Evolutionary conservation across 2,329 filamentous ascomycete species (phyloP).

Genomic region (Trichoderma endophyticum): DNA sequence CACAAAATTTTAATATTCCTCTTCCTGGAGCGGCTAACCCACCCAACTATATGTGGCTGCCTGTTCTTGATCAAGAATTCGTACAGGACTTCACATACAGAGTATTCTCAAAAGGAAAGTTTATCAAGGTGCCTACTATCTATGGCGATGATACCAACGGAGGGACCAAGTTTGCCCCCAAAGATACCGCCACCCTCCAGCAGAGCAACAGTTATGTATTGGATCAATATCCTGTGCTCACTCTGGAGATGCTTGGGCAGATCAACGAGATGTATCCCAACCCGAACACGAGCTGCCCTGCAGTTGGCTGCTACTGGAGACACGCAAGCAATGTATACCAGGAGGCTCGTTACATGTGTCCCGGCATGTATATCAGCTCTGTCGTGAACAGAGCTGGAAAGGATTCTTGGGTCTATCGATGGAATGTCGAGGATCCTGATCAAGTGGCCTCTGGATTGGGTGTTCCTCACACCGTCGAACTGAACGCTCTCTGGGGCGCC

Average conservation of each 20-base stretch:
- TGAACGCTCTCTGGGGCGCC: conserved; percentile 65
- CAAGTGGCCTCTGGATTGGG: conserved; percentile 55
- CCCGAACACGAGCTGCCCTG: conserved; percentile 32
- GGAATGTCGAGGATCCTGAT: conserved; percentile 60
- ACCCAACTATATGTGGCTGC: conserved; percentile 53
- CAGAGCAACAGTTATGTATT: conserved; percentile 35
- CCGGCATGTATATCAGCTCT: conserved; percentile 32
- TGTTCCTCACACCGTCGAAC: conserved; percentile 65
- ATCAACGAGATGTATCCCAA: conserved; percentile 38
- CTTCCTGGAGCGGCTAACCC: conserved; percentile 26
- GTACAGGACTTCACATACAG: conserved; percentile 50
- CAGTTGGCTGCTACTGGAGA: conserved; percentile 36
- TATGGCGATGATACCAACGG: conserved; percentile 40
- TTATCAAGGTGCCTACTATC: conserved; percentile 53
- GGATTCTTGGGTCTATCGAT: conserved; percentile 65
- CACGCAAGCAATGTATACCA: conserved; percentile 37
- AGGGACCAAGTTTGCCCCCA: conserved; percentile 36
- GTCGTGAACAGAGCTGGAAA: conserved; percentile 32
- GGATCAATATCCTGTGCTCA: conserved; percentile 35
- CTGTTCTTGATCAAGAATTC: conserved; percentile 53
- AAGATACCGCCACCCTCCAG: conserved; percentile 31
- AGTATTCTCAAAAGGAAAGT: conserved; percentile 46
- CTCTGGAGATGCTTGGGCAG: conserved; percentile 30
- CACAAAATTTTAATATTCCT: conserved; percentile 40
- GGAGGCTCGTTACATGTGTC: conserved; percentile 37